Base-by-base conservation (phyloP, 1,284 basidiomycete species). In the Cryptococcus neoformans region DNA sequence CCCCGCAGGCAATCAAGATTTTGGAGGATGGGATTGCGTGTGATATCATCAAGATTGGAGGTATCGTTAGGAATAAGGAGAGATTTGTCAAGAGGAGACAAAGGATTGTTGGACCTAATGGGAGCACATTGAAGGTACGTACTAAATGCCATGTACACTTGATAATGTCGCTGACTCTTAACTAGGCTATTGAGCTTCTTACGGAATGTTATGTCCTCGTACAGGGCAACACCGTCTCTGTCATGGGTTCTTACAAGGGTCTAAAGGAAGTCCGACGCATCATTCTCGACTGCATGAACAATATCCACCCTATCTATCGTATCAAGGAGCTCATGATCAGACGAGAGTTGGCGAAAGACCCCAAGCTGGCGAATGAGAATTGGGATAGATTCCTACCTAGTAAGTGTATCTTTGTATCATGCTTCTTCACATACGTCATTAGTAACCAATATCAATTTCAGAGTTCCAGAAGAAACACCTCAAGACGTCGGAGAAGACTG, bases 271-370 rank as follows among this genome's bases (percentile, higher is more conserved):
- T 99, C 4, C 84, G 96, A 55, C 79, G 94, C 58, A 97, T 99
- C 66, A 85, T 99, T 35, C 78, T 98, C 51, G 96, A 99, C 75
- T 99, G 96, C 80, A 96, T 99, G 92, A 95, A 91, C 80, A 99
- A 99, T 73, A 89, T 99, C 52, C 96, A 99, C 72, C 96, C 96
- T 2, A 99, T 99, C 72, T 99, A 99, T 76, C 88, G 94, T 65
- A 99, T 99, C 80, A 99, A 99, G 90, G 96, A 99, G 79, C 83
- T 99, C 49, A 99, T 99, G 96, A 95, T 99, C 70, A 88, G 92
- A 59, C 87, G 95, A 49, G 96, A 99, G 79, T 83, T 99, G 6
- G 93, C 95, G 12, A 98, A 98, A 79, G 96, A 99, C 71, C 95
- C 96, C 3, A 95, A 97, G 72, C 84, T 99, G 7, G 92, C 89